phyloP scores from a whole-genome alignment of 331 rosid species.

The Quercus lobata region DNA sequence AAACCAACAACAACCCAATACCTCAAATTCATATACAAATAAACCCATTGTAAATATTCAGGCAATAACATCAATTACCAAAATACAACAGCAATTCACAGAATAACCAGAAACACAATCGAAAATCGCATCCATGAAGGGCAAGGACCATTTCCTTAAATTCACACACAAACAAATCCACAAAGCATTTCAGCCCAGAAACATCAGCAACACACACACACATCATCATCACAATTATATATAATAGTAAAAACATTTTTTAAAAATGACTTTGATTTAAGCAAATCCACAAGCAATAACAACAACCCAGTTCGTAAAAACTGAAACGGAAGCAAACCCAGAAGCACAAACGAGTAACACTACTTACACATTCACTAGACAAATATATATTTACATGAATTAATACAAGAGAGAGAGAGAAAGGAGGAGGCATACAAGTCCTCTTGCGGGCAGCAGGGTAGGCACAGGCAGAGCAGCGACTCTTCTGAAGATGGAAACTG shows the following conservation, averaged over 20 bases:
- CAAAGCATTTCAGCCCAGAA: no score
- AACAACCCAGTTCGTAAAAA: not conserved
- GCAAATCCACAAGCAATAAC: not conserved
- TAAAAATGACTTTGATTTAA: not conserved
- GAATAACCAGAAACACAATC: no score
- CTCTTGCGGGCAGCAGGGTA: slow-evolving; percentile 93
- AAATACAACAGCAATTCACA: no score
- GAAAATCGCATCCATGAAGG: no score
- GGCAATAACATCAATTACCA: no score
- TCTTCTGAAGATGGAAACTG: slow-evolving; percentile 96
- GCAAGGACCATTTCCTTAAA: not conserved
- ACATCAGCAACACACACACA: no score
- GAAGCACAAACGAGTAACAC: not conserved
- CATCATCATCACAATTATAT: not conserved
- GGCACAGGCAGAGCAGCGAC: slow-evolving; percentile 91
- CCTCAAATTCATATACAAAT: not conserved
- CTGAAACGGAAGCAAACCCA: not conserved
- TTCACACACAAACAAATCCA: no score
- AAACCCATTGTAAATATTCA: no score
- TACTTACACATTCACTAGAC: not conserved
- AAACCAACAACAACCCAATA: not conserved
- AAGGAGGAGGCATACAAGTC: slow-evolving; percentile 38
- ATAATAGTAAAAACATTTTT: not conserved
- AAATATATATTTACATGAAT: not conserved
- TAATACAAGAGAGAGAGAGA: not conserved